Base-by-base conservation (phyloP, 257 asterid species). In the Solanum arcanum region DNA sequence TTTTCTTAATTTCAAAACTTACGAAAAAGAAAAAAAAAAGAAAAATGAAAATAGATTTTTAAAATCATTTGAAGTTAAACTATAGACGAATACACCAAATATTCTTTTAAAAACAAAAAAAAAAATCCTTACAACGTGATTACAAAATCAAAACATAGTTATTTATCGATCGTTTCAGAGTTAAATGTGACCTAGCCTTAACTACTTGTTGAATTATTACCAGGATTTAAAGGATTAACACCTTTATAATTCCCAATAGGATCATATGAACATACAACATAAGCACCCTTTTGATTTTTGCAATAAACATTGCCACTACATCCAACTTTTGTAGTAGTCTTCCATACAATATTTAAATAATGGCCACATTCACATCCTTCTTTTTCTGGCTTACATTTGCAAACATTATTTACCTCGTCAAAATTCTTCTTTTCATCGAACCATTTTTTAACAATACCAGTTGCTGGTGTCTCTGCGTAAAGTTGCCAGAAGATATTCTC, bases 291-390 rank as follows among this genome's bases (percentile, higher is more conserved):
- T 44, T 86, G 87, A 21, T 86, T 41, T 33, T 23, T 47, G 70
- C 87, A 85, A 44, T 86, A 70, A 47, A 70, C 87, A 20, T 70
- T 46, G 52, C 81, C 64, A 70, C 87, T 86, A 64, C 87, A 72
- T 46, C 87, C 87, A 69, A 86, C 72, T 86, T 86, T 70, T 23
- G 60, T 86, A 21, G 87, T 86, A 5, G 70, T 27, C 44, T 70
- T 72, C 87, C 83, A 86, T 21, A 86, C 37, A 2, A 86, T 2
- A 59, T 86, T 86, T 13, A 76, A 31, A 78, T 86, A 86, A 42
- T 86, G 87, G 27, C 83, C 87, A 59, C 83, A 86, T 70, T 86
- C 72, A 47, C 87, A 86, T 39, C 56, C 72, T n/a, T 1, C 41
- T n/a, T 29, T 47, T 27, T 86, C 87, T 6, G 87, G 87, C 18